A percentile compares a stretch with the other conserved stretches of the same genome.
These are phyloP conservation scores for Mortierella sp. DNA, from an alignment of 371 early-diverging fungal species.

Conservation along the genomic window DNA sequence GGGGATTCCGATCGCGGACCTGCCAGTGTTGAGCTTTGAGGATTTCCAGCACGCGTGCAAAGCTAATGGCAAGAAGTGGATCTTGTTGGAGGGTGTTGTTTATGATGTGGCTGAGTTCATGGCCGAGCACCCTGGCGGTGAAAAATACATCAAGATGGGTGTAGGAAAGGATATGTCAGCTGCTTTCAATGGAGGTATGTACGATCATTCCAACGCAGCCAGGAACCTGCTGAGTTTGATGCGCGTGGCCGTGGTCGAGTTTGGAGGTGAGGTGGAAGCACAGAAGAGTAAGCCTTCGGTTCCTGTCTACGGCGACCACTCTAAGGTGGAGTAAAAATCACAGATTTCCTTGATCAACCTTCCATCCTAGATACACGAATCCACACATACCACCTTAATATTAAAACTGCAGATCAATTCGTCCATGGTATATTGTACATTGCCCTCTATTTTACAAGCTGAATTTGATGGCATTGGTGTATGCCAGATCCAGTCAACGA, in stretches of 20 bases:
- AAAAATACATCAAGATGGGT: slow-evolving; percentile 75
- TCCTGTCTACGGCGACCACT: slow-evolving; percentile 17
- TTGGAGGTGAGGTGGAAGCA: slow-evolving; percentile 60
- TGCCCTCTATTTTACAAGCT: slow-evolving; percentile 37
- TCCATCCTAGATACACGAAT: no score
- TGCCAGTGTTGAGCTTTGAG: slow-evolving; percentile 80
- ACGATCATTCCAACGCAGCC: slow-evolving; percentile 84
- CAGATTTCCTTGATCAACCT: no score
- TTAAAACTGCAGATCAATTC: no score
- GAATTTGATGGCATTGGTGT: not conserved
- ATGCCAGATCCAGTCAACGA: not conserved
- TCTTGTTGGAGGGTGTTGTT: slow-evolving; percentile 87
- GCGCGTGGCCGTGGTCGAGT: slow-evolving; percentile 72
- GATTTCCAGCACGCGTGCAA: slow-evolving; percentile 75
- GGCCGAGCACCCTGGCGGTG: slow-evolving; percentile 92
- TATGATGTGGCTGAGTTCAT: slow-evolving; percentile 92
- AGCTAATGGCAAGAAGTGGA: slow-evolving; percentile 78
- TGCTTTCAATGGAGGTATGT: slow-evolving; percentile 90
- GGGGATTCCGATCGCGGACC: slow-evolving; percentile 74
- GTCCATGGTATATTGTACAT: not conserved
- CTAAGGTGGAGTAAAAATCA: slow-evolving; percentile 23
- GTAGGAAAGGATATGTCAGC: slow-evolving; percentile 89
- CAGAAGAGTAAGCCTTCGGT: slow-evolving; percentile 23
- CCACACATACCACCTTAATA: no score
- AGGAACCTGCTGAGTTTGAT: slow-evolving; percentile 77